Evolutionary conservation across 352 stramenopile species (phyloP).

Genomic region (Phytophthora macrochlamydospora): DNA sequence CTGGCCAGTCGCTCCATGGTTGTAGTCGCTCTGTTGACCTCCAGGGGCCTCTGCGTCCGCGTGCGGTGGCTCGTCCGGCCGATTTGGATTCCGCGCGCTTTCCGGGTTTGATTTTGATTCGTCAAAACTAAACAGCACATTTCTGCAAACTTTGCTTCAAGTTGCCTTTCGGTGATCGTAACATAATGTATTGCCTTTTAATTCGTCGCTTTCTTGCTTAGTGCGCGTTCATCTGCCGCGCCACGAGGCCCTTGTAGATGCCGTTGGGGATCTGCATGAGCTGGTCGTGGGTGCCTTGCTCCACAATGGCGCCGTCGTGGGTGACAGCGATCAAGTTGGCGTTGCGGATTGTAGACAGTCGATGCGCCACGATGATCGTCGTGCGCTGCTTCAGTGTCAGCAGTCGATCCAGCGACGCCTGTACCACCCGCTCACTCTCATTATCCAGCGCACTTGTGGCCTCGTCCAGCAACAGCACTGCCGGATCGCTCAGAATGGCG

Average conservation of each 20-base stretch:
- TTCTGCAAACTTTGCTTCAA: not conserved
- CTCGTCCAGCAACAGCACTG: slow-evolving; percentile 38
- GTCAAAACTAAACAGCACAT: not conserved
- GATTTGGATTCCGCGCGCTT: not conserved
- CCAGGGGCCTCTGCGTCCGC: slow-evolving; percentile 6
- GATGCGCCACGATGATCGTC: slow-evolving; percentile 42
- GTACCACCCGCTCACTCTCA: slow-evolving; percentile 41
- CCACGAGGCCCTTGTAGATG: slow-evolving; percentile 54
- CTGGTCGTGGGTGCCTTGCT: slow-evolving; percentile 70
- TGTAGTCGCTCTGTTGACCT: slow-evolving; percentile 1
- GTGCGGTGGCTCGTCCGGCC: not conserved
- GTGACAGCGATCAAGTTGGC: slow-evolving; percentile 42
- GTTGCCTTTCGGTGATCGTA: not conserved
- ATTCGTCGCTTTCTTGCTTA: slow-evolving; percentile 7
- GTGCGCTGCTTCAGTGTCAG: slow-evolving; percentile 40
- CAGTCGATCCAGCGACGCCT: slow-evolving; percentile 38
- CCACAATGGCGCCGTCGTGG: slow-evolving; percentile 37
- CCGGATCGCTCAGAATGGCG: slow-evolving; percentile 37
- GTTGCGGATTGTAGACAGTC: slow-evolving; percentile 41
- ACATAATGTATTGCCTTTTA: not conserved
- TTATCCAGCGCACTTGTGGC: slow-evolving; percentile 43
- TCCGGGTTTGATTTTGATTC: not conserved
- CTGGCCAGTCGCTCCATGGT: slow-evolving; percentile 30
- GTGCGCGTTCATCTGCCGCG: slow-evolving; percentile 36
- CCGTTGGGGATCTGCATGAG: slow-evolving; percentile 53